These are phyloP conservation scores for Fusarium ambrosium DNA, from an alignment of 2,329 filamentous ascomycete species.

Conservation along the genomic window DNA sequence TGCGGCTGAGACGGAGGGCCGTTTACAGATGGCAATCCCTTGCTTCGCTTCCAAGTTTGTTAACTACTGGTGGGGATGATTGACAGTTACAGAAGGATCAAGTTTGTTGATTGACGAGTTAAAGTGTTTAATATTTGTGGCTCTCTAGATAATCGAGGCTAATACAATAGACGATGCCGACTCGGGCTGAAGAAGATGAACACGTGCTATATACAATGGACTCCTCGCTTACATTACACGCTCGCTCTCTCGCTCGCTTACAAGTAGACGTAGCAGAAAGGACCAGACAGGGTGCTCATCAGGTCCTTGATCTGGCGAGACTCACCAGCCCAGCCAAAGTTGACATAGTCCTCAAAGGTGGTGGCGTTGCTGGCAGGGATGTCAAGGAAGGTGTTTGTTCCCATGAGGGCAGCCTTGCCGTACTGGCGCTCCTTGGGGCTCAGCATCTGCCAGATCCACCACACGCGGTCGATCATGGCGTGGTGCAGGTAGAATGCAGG, in stretches of 20 bases:
- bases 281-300: constrained; percentile 51
- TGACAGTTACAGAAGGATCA: neutral
- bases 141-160: neutral
- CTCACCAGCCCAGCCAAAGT: constrained; percentile 44
- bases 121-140: neutral
- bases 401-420: constrained; percentile 37
- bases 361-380: constrained; percentile 40
- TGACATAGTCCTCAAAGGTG: constrained; percentile 47
- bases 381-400: constrained; percentile 46
- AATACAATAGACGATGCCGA: neutral
- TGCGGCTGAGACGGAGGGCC: neutral
- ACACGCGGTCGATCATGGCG: constrained; percentile 47
- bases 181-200: constrained; percentile 9
- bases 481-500: constrained; percentile 54
- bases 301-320: constrained; percentile 49
- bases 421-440: constrained; percentile 42
- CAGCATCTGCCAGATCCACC: constrained; percentile 50
- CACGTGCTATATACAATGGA: constrained; percentile 5
- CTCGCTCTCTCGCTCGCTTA: constrained; percentile 29
- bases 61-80: neutral
- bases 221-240: neutral
- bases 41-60: neutral
- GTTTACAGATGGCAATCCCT: neutral
- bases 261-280: constrained; percentile 52
- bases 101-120: neutral